Percentiles rank a stretch among this genome's conserved stretches.
Evolutionary conservation across 2,329 filamentous ascomycete genomes (phyloP).

Genomic region (Magnaporthiopsis poae): DNA sequence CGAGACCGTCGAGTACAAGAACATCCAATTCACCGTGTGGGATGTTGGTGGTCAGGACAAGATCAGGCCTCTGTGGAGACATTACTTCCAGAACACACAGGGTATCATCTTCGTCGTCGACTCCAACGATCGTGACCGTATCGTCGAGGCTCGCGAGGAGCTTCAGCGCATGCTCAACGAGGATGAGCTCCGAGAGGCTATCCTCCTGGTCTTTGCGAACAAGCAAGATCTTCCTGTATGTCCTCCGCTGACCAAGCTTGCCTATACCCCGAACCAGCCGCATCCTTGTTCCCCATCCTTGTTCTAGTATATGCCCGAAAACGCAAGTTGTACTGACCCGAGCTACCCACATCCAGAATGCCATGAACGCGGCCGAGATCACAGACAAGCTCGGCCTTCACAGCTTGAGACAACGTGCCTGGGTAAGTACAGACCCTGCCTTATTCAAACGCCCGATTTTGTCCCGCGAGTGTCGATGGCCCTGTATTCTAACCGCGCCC

Average conservation of each 20-base stretch:
- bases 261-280: conserved; percentile 15
- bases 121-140: conserved; percentile 95
- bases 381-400: conserved; percentile 99
- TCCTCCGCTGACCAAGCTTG: conserved; percentile 17
- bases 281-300: conserved; percentile 13
- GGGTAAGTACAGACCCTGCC: conserved; percentile 58
- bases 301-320: too few species aligned
- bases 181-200: conserved; percentile 93
- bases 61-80: conserved; percentile 98
- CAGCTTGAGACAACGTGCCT: conserved; percentile 94
- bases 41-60: conserved; percentile 99
- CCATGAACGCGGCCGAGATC: conserved; percentile 99
- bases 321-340: too few species aligned
- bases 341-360: conserved; percentile 53
- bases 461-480: not conserved
- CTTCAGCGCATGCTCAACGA: conserved; percentile 98
- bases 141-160: conserved; percentile 92
- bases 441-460: not conserved
- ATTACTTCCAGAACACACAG: conserved; percentile 99
- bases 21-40: conserved; percentile 99
- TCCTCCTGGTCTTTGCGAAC: conserved; percentile 97
- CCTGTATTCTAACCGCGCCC: conserved; percentile 11
- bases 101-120: conserved; percentile 99
- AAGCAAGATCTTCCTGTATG: conserved; percentile 98
- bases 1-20: conserved; percentile 99